These are phyloP conservation scores for Paspalum notatum DNA, from an alignment of 176 grass and related monocot species.

Conservation along the genomic window DNA sequence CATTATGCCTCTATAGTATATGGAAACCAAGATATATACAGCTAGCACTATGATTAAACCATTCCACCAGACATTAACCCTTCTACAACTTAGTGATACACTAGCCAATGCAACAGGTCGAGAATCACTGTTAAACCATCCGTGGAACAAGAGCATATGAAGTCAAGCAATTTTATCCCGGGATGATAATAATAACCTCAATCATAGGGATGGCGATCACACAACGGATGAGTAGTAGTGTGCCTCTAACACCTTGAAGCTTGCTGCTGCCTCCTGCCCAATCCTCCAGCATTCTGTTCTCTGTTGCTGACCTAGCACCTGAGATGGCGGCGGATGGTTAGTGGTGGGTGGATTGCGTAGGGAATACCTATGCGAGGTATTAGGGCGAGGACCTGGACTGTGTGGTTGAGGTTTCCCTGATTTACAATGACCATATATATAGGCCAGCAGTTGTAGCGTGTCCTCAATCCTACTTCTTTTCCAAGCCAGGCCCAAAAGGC, in stretches of 20 bases:
- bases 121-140: not conserved
- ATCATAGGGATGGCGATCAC: constrained; percentile 40
- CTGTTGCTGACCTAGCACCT: constrained; percentile 63
- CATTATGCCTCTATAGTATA: not conserved
- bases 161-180: not conserved
- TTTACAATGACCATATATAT: no score
- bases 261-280: constrained; percentile 76
- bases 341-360: no score
- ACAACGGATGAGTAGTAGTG: constrained; percentile 83
- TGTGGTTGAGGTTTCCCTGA: no score
- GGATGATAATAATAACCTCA: constrained; percentile 36
- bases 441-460: no score
- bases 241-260: constrained; percentile 86
- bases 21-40: not conserved
- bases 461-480: no score
- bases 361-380: no score
- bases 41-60: not conserved
- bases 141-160: not conserved
- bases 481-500: no score
- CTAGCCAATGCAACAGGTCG: not conserved
- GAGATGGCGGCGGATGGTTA: no score
- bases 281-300: constrained; percentile 79
- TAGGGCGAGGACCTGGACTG: no score
- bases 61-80: not conserved
- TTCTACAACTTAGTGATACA: not conserved